Base-by-base conservation (phyloP, 1,284 basidiomycete species). In the Marasmius sp. region DNA sequence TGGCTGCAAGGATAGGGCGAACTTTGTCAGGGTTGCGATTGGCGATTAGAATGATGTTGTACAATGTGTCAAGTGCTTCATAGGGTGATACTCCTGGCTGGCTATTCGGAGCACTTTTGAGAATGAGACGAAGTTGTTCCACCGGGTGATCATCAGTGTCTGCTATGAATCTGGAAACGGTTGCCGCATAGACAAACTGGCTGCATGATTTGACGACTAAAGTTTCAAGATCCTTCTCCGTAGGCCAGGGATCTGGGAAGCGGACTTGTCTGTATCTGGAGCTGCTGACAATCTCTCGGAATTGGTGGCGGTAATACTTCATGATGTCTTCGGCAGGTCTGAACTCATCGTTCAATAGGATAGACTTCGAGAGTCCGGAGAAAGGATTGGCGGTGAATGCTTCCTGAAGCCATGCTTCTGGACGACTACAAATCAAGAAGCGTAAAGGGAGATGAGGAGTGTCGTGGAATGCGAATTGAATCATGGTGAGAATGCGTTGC, bases 171-270 rank as follows among this genome's bases (percentile, higher is more conserved):
- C 60, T 62, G 10, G 60, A 27, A 12, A 59, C 58, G 7, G 64
- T 65, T n/a, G 61, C 55, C 33, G 61, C 57, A 45, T 57, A 65
- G 34, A 65, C 62, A 48, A 65, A 65, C 18, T 60, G 52, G 0
- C 61, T 58, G n/a, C 58, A 59, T 18, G 64, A 39, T 48, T 49
- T 57, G 7, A 39, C 14, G 20, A 60, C 58, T 6, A 65, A 41
- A 22, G 45, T 41, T 14, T 57, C 48, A 7, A 65, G 27, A 3
- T 39, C 20, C 10, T 41, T 20, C 7, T n/a, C 22, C 6, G 61
- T 41, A n/a, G 64, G 61, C 64, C 64, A 65, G 16, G 52, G 57
- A 37, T 33, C 16, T 22, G 60, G 60, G 20, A 59, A 18, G 18
- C 12, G n/a, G 3, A 39, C 52, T 7, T 37, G 22, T 12, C 36